Evolutionary conservation across 306 rosid species (phyloP), one percentile per base, ranked within the genome.

Genomic region (Medicago lupulina): DNA sequence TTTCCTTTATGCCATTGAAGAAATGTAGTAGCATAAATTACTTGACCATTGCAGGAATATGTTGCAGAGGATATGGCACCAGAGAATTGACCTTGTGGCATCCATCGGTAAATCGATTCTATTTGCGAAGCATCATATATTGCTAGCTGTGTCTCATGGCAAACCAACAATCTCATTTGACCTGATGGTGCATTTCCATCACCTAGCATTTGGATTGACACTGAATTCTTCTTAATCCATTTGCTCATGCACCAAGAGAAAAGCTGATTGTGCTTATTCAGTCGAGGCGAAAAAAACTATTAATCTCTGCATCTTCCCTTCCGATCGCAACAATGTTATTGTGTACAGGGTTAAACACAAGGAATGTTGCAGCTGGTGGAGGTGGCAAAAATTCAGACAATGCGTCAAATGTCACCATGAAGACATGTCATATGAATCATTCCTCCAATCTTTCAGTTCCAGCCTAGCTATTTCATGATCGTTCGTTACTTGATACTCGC

Each of bases 241-340:
- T 4, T 34, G 6, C 7, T 34, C 6, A 34, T 34, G 38, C 38
- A 34, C 38, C 7, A 34, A 4, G 38, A 34, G 38, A 34, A 34
- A 34, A 34, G 6, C 7, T 34, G 3, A 92, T 84, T 67, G 84
- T 76, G 28, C 28, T 23, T 23, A 73, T 79, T 82, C 19, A 88
- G 88, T 70, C 18, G 78, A 41, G 77, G 74, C 15, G 96, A 92
- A 76, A 92, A 92, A 23, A 88, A 71, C 91, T 89, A 71, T 81
- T 88, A 73, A 93, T 88, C 21, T 91, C 85, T 31, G 87, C 86
- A 81, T 90, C 91, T 59, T 82, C 89, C 92, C 82, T 89, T 84
- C 97, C 97, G 9, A 89, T 82, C 63, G 98, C 98, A 9, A 88
- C 34, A 64, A 91, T 78, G 80, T 90, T 90, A 82, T 93, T 91